Conservation (phyloP, 1,139 yeast genomes). For the Lodderomyces orthopsilosis region DNA sequence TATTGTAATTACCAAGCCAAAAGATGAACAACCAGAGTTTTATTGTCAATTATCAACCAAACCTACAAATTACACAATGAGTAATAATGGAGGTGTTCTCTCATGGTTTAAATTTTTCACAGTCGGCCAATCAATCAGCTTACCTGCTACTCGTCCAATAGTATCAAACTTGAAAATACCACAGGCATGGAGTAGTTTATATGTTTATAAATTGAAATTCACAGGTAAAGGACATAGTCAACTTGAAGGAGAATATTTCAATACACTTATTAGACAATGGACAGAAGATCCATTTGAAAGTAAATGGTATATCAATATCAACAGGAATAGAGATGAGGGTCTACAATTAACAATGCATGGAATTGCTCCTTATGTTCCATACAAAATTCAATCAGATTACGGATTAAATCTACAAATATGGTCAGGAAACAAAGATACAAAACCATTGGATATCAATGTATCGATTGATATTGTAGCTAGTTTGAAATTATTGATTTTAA, state of each 20-base stretch:
- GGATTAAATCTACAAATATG: constrained; percentile 46
- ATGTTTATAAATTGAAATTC: constrained; percentile 45
- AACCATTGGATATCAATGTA: constrained; percentile 15
- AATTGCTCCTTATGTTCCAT: constrained; percentile 78
- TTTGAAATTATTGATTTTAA: constrained; percentile 53
- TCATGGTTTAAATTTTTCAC: constrained; percentile 17
- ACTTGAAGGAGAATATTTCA: constrained; percentile 24
- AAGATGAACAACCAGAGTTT: not conserved
- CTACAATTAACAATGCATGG: constrained; percentile 56
- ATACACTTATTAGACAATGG: constrained; percentile 70
- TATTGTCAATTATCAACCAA: constrained; percentile 1
- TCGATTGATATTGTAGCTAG: constrained; percentile 43
- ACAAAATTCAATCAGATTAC: constrained; percentile 21
- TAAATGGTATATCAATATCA: constrained; percentile 65
- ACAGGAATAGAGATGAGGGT: constrained; percentile 18
- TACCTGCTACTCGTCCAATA: constrained; percentile 44
- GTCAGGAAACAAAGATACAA: constrained; percentile 26
- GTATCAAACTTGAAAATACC: constrained; percentile 46
- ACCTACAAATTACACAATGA: constrained; percentile 22
- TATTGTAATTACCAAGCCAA: constrained; percentile 40
- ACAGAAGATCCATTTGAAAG: constrained; percentile 67
- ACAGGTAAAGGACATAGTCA: constrained; percentile 12
- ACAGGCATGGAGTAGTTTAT: constrained; percentile 60
- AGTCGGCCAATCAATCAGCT: constrained; percentile 33
- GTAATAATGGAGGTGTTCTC: constrained; percentile 18